A percentile compares a stretch with the other conserved stretches of the same genome.
These are phyloP conservation scores for Thermothelomyces thermophilus DNA, from an alignment of 2,329 filamentous ascomycete species.

Conservation along the genomic window DNA sequence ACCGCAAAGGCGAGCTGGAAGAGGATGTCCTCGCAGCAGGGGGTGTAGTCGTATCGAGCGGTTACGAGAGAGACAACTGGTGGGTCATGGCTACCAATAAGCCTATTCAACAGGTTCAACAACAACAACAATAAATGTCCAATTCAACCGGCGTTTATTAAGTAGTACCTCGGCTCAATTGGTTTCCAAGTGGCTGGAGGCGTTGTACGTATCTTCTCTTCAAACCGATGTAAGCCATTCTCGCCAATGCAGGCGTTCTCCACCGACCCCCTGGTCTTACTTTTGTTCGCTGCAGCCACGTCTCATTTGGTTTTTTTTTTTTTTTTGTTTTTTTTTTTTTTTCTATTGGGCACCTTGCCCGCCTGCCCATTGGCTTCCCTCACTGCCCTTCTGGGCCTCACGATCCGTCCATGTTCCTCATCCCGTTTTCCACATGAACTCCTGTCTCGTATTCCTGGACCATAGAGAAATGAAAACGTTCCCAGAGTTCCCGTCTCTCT, in stretches of 20 bases:
- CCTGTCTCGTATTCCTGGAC: neutral
- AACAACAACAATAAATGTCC: conserved; percentile 12
- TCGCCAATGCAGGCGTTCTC: neutral
- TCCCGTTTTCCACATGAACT: neutral
- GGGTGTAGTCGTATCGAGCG: conserved; percentile 67
- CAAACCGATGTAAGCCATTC: neutral
- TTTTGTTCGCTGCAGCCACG: neutral
- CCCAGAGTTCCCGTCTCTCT: neutral
- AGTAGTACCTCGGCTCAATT: neutral
- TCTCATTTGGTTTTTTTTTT: neutral
- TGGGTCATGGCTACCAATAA: conserved; percentile 60
- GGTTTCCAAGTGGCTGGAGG: neutral
- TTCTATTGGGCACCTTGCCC: neutral
- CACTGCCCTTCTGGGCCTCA: neutral
- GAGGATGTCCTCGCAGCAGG: conserved; percentile 68
- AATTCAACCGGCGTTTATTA: neutral
- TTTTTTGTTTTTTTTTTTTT: neutral
- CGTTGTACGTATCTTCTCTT: no score
- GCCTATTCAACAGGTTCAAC: conserved; percentile 7
- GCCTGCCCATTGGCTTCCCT: neutral
- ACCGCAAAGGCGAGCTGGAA: conserved; percentile 79
- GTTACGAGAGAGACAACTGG: conserved; percentile 98
- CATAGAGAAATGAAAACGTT: conserved; percentile 5
- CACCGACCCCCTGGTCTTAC: neutral
- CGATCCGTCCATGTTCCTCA: neutral